A percentile compares a stretch with the other conserved stretches of the same genome.
These are phyloP conservation scores for Didymella keratinophila DNA, from an alignment of 2,329 filamentous ascomycete genomes.

Conservation along the genomic window DNA sequence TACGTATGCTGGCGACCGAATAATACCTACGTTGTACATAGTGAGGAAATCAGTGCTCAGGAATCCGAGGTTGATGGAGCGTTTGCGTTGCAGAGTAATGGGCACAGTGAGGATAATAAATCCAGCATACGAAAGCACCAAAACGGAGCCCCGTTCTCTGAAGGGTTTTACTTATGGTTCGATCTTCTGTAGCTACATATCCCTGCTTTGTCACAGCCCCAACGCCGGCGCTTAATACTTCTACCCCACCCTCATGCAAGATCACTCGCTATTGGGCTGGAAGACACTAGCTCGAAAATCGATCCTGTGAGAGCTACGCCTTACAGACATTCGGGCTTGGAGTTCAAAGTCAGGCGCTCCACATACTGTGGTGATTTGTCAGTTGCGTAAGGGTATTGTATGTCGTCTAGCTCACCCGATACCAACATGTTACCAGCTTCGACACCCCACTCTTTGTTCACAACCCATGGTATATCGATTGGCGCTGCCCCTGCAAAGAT, in stretches of 20 bases:
- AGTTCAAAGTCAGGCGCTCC: neutral
- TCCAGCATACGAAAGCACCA: neutral
- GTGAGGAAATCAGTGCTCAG: neutral
- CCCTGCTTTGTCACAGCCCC: too few species aligned
- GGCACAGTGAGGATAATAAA: too few species aligned
- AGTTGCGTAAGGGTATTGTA: neutral
- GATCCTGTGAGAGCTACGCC: neutral
- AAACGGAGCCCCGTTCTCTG: neutral
- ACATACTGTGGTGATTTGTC: neutral
- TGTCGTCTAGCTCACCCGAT: neutral
- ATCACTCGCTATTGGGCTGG: neutral
- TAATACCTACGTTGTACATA: neutral
- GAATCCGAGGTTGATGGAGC: too few species aligned
- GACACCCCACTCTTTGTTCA: neutral
- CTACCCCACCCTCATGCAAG: neutral
- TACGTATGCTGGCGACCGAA: too few species aligned
- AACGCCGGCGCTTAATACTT: too few species aligned
- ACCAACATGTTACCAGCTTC: slow-evolving; percentile 4
- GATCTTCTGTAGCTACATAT: too few species aligned
- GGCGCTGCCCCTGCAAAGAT: neutral
- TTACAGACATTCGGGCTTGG: neutral
- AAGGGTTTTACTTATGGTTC: neutral
- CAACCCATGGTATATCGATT: neutral
- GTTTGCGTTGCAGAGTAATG: too few species aligned
- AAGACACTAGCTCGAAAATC: slow-evolving; percentile 2